Evolutionary conservation across 768 basidiomycete genomes (phyloP).

Genomic region (Termitomyces sp.): DNA sequence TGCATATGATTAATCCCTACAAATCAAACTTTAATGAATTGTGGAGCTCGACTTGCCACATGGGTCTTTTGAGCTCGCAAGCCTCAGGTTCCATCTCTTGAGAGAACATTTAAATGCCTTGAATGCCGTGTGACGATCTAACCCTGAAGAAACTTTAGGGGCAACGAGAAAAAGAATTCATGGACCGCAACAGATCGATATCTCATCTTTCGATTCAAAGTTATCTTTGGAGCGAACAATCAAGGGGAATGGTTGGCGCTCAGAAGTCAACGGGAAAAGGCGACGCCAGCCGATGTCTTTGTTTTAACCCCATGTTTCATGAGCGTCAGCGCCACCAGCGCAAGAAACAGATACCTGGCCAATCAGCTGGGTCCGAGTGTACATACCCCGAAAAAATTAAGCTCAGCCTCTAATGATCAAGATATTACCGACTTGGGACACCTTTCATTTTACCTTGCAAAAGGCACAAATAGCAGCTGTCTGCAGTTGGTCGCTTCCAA

Average conservation of each 20-base stretch:
- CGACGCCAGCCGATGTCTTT: background rate
- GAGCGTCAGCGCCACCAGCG: background rate
- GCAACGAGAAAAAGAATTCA: background rate
- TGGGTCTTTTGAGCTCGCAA: slow-evolving; percentile 2
- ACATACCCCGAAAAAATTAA: background rate
- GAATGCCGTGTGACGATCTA: slow-evolving; percentile 5
- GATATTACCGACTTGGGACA: background rate
- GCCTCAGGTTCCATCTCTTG: background rate
- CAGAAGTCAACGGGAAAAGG: background rate
- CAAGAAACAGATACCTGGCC: background rate
- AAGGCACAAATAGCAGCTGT: background rate
- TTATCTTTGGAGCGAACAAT: background rate
- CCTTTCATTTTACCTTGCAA: background rate
- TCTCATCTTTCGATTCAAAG: background rate
- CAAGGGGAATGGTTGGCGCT: background rate
- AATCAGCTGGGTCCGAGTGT: background rate
- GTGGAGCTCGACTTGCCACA: slow-evolving; percentile 2
- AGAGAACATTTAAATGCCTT: background rate
- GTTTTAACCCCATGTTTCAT: background rate
- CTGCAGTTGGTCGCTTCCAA: background rate
- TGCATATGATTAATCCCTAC: background rate
- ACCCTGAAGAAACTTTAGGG: slow-evolving; percentile 7
- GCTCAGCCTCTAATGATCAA: background rate
- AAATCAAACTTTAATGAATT: background rate
- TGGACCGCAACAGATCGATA: background rate